Percentiles rank a stretch among this genome's conserved stretches.
Conservation (phyloP, 2,329 filamentous ascomycete genomes). For the Colletotrichum endophyticum region DNA sequence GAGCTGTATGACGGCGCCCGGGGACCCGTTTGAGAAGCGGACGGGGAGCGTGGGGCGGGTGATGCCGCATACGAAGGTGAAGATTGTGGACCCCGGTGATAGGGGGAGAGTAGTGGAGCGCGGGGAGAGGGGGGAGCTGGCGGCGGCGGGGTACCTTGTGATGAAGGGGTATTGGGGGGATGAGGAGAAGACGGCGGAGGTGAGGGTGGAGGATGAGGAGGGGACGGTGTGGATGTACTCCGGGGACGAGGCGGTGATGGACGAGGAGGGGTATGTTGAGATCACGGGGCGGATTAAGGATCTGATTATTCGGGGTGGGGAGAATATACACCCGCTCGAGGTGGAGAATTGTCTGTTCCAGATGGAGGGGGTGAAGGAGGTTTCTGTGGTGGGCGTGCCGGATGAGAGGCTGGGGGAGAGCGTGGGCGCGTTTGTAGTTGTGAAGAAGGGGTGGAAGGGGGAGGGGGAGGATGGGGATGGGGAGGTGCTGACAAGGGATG, state of each 20-base stretch:
- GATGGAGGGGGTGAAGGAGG: slow-evolving; percentile 74
- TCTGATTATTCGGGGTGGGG: slow-evolving; percentile 90
- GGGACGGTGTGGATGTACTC: slow-evolving; percentile 83
- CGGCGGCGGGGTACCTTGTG: slow-evolving; percentile 81
- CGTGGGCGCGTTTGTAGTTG: slow-evolving; percentile 82
- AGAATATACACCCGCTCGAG: slow-evolving; percentile 95
- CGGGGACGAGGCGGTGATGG: slow-evolving; percentile 90
- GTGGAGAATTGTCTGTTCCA: slow-evolving; percentile 86
- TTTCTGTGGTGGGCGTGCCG: slow-evolving; percentile 81
- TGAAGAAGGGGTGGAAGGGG: slow-evolving; percentile 26
- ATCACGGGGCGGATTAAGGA: slow-evolving; percentile 96
- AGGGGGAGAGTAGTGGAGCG: slow-evolving; percentile 63
- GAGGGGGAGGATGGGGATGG: slow-evolving; percentile 20
- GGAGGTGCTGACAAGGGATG: slow-evolving; percentile 55
- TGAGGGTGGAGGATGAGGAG: slow-evolving; percentile 52
- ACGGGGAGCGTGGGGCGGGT: slow-evolving; percentile 79
- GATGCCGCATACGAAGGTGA: slow-evolving; percentile 79
- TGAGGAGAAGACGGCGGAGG: slow-evolving; percentile 69
- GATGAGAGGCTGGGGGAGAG: slow-evolving; percentile 86
- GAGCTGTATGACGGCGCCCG: slow-evolving; percentile 80
- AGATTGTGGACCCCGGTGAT: slow-evolving; percentile 77
- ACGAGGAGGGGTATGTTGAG: slow-evolving; percentile 79
- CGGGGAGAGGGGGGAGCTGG: slow-evolving; percentile 78
- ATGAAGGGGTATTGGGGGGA: slow-evolving; percentile 95
- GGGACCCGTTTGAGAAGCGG: slow-evolving; percentile 75